Evolutionary conservation across 495 filamentous ascomycete species (phyloP), one percentile per base, ranked within the genome.

Genomic region (Ascodesmis nigricans): DNA sequence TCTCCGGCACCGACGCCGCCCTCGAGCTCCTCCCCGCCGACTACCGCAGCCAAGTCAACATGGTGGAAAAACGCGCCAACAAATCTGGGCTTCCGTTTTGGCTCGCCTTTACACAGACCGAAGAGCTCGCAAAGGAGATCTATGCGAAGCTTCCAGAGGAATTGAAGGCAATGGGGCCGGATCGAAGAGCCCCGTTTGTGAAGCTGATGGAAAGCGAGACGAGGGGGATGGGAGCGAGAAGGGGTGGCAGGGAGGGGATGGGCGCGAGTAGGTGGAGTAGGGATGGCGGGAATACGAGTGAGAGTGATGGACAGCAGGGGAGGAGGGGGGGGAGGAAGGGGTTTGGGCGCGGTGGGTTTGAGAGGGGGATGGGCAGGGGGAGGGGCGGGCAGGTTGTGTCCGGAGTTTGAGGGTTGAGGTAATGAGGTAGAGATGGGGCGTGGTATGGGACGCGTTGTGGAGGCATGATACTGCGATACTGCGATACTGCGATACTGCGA

Each of bases 11-110:
- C 35, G 75, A 91, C 17, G 75, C 74, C 14, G 72, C 75, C 4
- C 75, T 74, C 21, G 70, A 76, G 21, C 61, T 84, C 3, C 79
- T 99, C 45, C 53, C 66, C 3, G 71, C 90, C 8, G 78, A 90
- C 40, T 78, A 91, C 50, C 73, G 69, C 52, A 47, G 60, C 7
- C 91, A 83, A 55, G 74, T 91, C 34, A 35, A 75, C 53, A 65
- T 93, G 27, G 79, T 91, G 31, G 29, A 36, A 29, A 52, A 47
- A 21, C n/a, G 11, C 14, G 23, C 9, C 1, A 5, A 3, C n/a
- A 77, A 74, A 44, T 71, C 65, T 58, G 69, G 69, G 15, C 70
- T 69, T 42, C 66, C 61, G 32, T 82, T 78, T 58, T 75, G 74
- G 52, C 71, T 91, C 23, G 80, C 73, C 11, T 72, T 76, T 19